Base-by-base conservation (phyloP, 306 rosid genomes). In the Sicyos edulis region DNA sequence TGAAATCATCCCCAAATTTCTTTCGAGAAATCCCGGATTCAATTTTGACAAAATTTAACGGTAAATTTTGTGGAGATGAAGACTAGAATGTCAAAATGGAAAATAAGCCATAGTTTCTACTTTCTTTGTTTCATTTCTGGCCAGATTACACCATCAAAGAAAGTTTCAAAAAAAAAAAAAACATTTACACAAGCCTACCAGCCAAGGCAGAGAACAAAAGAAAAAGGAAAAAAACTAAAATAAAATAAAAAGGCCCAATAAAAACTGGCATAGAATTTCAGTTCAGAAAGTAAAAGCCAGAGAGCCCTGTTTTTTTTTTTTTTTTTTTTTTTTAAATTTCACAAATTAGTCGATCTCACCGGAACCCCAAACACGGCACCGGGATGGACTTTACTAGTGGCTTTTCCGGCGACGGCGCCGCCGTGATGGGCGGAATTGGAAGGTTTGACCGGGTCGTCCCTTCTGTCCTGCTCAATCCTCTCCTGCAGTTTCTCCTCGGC, bases 401-500 rank as follows among this genome's bases (percentile, higher is more conserved):
- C 2, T 21, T 47, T 67, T 15, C 72, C 72, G 42, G 56, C 42
- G 8, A 67, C 7, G 13, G 40, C 5, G 42, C 3, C 74, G 37
- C 16, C 50, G 54, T 53, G 47, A 7, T 26, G 19, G 29, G 74
- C 15, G 8, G 44, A 5, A 51, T 69, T 45, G 0, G 15, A 13
- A 29, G 26, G 55, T 8, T 70, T 70, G 74, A 24, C 40, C n/a
- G 56, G 21, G 6, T 67, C 72, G 7, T 50, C 60, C n/a, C 60
- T 22, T 54, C 70, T 75, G 15, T 16, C 78, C 37, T 71, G 64
- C 54, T 77, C 77, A 75, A 51, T 84, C 55, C 56, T 84, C 80
- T 77, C 2, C 29, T 26, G 72, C 66, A 64, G 20, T n/a, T 84
- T 81, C 73, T 84, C 80, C 78, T 76, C 52, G 21, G 72, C 81